Percentiles rank a stretch among this genome's conserved stretches.
These are phyloP conservation scores for Emmonsiellopsis sp. DNA, from an alignment of 2,329 filamentous ascomycete species.

Conservation along the genomic window DNA sequence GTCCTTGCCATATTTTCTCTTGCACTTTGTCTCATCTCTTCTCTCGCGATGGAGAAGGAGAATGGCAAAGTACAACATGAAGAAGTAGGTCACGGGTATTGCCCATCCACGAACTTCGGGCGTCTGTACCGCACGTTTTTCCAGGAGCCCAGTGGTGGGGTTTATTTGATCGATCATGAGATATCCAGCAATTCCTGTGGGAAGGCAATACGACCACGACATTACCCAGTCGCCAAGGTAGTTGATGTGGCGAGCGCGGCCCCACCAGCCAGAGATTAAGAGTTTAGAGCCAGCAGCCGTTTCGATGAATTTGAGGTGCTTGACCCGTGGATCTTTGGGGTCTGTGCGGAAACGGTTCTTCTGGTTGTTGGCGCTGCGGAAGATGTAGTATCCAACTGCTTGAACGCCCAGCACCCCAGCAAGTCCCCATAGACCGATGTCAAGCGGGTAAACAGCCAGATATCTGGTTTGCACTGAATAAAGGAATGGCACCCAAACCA, in stretches of 20 bases:
- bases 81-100: constrained; percentile 14
- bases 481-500: constrained; percentile 86
- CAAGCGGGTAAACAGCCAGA: constrained; percentile 68
- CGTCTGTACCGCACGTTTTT: constrained; percentile 6
- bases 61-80: constrained; percentile 14
- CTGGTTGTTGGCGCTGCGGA: constrained; percentile 87
- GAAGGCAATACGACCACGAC: constrained; percentile 12
- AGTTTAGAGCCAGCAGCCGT: constrained; percentile 38
- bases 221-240: constrained; percentile 15
- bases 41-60: constrained; percentile 15
- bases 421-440: constrained; percentile 63
- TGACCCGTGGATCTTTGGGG: constrained; percentile 67
- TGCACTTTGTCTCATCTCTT: constrained; percentile 15
- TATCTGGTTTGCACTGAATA: constrained; percentile 82
- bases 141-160: neutral
- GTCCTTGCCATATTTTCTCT: constrained; percentile 14
- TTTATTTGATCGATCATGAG: constrained; percentile 7
- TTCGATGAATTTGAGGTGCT: constrained; percentile 76
- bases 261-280: constrained; percentile 14
- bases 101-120: constrained; percentile 11
- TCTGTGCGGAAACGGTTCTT: constrained; percentile 92
- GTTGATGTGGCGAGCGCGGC: constrained; percentile 13
- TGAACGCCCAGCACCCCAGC: constrained; percentile 59
- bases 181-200: constrained; percentile 13
- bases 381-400: constrained; percentile 72